A percentile compares a stretch with the other conserved stretches of the same genome.
These are phyloP conservation scores for Candida freyschussii DNA, from an alignment of 1,139 yeast species.

Conservation along the genomic window DNA sequence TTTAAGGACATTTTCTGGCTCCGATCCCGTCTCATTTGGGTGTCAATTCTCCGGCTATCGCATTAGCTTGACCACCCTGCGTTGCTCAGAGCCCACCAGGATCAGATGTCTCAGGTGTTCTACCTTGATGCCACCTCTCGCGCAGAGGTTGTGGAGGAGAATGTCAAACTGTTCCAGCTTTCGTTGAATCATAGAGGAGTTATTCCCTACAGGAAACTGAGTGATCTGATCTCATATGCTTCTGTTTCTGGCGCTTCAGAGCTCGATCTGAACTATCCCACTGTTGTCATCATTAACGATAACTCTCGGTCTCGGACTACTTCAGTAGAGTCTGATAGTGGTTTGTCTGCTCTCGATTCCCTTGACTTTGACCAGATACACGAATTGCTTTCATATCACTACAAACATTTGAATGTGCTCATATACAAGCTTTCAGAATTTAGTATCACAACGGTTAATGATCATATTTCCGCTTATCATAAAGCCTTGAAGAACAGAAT, in stretches of 20 bases:
- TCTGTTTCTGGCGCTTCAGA: slow-evolving; percentile 24
- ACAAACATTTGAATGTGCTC: slow-evolving; percentile 40
- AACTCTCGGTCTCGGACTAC: too few relatives aligned
- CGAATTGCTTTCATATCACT: slow-evolving; percentile 23
- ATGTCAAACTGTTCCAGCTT: slow-evolving; percentile 12
- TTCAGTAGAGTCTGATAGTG: too few relatives aligned
- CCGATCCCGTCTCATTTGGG: too few relatives aligned
- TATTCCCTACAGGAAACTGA: slow-evolving; percentile 12
- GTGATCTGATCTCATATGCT: slow-evolving; percentile 14
- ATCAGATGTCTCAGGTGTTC: slow-evolving; percentile 20
- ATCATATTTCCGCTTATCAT: slow-evolving; percentile 25
- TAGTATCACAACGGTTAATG: slow-evolving; percentile 20
- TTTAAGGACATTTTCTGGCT: too few relatives aligned
- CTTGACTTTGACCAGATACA: slow-evolving; percentile 11
- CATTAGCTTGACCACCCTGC: too few relatives aligned
- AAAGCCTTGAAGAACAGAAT: slow-evolving; percentile 38
- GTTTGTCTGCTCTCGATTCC: slow-evolving; percentile 12
- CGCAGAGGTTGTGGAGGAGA: slow-evolving; percentile 8
- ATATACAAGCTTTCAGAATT: slow-evolving; percentile 28
- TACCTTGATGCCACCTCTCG: slow-evolving; percentile 18
- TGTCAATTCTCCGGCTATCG: too few relatives aligned
- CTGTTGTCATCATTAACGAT: slow-evolving; percentile 22
- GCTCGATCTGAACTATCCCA: slow-evolving; percentile 24
- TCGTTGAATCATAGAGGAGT: slow-evolving; percentile 11
- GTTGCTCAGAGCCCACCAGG: too few relatives aligned